Conservation (phyloP, 2,329 filamentous ascomycete species). For the Colletotrichum kahawae region DNA sequence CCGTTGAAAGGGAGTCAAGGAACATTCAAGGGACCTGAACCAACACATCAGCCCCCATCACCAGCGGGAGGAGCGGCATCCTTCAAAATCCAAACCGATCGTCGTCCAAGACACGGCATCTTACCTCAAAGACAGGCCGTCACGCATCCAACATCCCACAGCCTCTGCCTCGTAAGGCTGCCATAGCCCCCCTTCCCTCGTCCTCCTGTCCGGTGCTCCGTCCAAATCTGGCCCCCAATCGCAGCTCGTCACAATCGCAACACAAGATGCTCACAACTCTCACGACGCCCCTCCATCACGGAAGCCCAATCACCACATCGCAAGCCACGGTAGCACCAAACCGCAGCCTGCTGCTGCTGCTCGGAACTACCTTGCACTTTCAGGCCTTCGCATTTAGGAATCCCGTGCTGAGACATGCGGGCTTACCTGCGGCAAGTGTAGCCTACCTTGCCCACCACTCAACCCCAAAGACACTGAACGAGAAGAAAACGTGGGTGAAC, state of each 20-base stretch:
- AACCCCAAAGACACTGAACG: not conserved
- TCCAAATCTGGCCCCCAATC: no score
- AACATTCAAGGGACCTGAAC: not conserved
- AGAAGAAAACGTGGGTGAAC: not conserved
- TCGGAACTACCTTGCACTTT: constrained; percentile 1
- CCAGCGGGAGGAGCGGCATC: not conserved
- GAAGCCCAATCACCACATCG: no score
- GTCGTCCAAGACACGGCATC: not conserved
- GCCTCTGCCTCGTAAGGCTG: constrained; percentile 1
- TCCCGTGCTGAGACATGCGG: not conserved
- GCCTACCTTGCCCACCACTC: not conserved
- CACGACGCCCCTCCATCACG: no score
- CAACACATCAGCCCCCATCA: not conserved
- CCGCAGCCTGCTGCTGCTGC: not conserved
- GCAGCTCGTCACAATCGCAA: no score
- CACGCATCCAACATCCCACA: not conserved
- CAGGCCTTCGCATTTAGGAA: not conserved
- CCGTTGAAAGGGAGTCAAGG: not conserved
- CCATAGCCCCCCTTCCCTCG: not conserved
- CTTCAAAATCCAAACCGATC: not conserved
- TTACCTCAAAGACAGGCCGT: not conserved
- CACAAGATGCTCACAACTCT: no score
- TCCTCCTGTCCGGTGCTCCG: not conserved
- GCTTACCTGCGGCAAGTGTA: not conserved
- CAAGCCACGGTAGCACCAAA: no score